phyloP scores from a whole-genome alignment of 495 filamentous ascomycete species.

The Tricharina praecox region DNA sequence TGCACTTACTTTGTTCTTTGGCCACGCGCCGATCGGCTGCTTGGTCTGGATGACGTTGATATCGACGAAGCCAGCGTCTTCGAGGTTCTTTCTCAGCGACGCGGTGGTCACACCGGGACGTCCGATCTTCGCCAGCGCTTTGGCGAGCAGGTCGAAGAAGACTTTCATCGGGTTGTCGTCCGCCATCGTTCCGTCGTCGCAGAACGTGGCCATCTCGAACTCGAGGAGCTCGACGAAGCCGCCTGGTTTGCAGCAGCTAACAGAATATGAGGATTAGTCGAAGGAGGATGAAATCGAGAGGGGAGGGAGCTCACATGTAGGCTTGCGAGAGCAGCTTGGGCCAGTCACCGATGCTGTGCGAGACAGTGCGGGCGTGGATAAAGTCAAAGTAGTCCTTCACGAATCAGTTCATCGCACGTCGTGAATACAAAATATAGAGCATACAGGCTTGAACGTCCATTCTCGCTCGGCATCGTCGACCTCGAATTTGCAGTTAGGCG shows the following conservation, averaged over 20 bases:
- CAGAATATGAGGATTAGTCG: background rate
- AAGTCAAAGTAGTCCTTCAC: conserved; percentile 28
- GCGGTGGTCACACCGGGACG: background rate
- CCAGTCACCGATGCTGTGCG: conserved; percentile 27
- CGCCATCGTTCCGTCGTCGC: conserved; percentile 1
- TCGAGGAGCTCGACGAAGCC: background rate
- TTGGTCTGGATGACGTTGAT: conserved; percentile 27
- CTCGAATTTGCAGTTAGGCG: conserved; percentile 31
- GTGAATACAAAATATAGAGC: background rate
- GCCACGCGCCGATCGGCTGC: conserved; percentile 33
- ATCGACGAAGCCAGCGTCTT: conserved; percentile 34
- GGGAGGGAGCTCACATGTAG: background rate
- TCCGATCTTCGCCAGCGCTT: background rate
- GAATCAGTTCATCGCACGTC: background rate
- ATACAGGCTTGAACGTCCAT: conserved; percentile 26
- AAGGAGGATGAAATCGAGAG: background rate
- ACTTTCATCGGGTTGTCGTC: conserved; percentile 1
- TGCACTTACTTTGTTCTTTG: no score
- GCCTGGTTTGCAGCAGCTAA: background rate
- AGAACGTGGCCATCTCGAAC: background rate
- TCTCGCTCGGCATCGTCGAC: conserved; percentile 31
- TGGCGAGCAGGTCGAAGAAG: background rate
- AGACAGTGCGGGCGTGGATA: conserved; percentile 28
- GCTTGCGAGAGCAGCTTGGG: background rate
- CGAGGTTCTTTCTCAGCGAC: conserved; percentile 16